These are phyloP conservation scores for Blastocystis sp. DNA, from an alignment of 352 stramenopile genomes.

Conservation along the genomic window DNA sequence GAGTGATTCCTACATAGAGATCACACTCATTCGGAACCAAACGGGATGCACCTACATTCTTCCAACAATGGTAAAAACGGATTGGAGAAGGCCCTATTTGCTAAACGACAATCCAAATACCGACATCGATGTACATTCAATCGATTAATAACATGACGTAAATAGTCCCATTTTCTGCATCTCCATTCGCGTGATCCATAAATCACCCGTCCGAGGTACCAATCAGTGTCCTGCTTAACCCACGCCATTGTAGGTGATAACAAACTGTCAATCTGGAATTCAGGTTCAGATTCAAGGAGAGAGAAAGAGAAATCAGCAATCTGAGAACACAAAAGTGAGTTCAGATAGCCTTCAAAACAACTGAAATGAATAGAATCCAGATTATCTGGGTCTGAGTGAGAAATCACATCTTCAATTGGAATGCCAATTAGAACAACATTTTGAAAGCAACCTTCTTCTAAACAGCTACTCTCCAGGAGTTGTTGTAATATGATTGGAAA, in stretches of 20 bases:
- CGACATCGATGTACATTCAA: neutral
- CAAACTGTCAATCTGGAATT: neutral
- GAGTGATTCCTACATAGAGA: neutral
- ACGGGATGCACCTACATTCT: neutral
- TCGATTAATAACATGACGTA: slow-evolving; percentile 4
- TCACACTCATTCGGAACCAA: neutral
- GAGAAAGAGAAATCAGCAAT: neutral
- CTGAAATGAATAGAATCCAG: neutral
- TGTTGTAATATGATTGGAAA: neutral
- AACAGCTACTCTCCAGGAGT: neutral
- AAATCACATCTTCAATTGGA: neutral
- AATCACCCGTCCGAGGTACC: neutral
- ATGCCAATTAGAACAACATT: neutral
- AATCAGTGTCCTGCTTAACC: neutral
- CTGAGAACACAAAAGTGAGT: neutral
- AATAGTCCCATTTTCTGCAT: slow-evolving; percentile 34
- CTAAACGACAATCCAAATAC: neutral
- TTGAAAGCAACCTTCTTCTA: neutral
- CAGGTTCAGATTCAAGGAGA: neutral
- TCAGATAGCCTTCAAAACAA: neutral
- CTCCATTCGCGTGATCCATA: neutral
- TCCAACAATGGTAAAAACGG: neutral
- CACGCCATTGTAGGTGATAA: neutral
- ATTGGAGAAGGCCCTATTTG: neutral
- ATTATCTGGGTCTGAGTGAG: neutral